Percentiles rank a stretch among this genome's conserved stretches.
phyloP scores from a whole-genome alignment of 2,329 filamentous ascomycete species.

The Diaporthe vexans region DNA sequence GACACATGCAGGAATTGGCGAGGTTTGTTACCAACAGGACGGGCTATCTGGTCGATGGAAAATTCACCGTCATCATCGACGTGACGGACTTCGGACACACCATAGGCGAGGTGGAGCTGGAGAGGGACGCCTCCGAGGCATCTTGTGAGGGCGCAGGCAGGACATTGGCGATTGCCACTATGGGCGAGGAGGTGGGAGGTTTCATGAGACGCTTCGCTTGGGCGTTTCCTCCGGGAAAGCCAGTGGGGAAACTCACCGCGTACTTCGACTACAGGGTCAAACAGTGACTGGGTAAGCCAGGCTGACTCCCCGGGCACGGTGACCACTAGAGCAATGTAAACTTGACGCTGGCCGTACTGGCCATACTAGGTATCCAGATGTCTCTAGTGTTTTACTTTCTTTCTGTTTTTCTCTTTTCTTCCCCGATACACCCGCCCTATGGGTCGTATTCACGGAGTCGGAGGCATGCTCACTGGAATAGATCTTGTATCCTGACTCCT shows the following conservation, averaged over 20 bases:
- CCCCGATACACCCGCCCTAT: not conserved
- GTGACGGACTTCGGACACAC: constrained; percentile 22
- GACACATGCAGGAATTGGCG: constrained; percentile 24
- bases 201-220: constrained; percentile 24
- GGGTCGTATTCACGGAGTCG: not conserved
- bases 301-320: not conserved
- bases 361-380: not conserved
- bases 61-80: constrained; percentile 23
- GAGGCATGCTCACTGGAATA: too few species aligned
- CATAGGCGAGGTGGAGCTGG: constrained; percentile 24
- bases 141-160: not conserved
- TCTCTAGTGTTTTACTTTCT: not conserved
- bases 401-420: too few species aligned
- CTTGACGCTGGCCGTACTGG: not conserved
- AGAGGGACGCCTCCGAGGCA: not conserved
- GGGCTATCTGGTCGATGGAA: constrained; percentile 14
- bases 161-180: not conserved
- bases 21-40: constrained; percentile 33
- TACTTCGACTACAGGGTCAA: constrained; percentile 6
- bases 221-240: constrained; percentile 20
- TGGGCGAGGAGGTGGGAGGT: constrained; percentile 12
- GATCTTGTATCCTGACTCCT: not conserved
- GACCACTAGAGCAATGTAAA: not conserved
- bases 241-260: constrained; percentile 23
- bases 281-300: not conserved